Conservation (phyloP, 768 basidiomycete genomes). For the Pisolithus orientalis region DNA sequence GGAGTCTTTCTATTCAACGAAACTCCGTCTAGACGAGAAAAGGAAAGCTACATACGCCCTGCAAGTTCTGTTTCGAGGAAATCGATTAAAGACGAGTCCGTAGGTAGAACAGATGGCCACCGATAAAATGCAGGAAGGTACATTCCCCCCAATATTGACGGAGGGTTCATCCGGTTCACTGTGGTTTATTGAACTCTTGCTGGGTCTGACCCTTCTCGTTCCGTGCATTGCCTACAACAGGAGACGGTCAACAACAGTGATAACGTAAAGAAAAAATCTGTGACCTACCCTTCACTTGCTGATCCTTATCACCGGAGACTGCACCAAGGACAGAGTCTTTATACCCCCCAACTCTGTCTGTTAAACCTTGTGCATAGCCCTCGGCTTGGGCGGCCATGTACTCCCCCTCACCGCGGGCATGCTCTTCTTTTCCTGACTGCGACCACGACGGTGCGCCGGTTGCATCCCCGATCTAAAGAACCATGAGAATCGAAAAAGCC, state of each 20-base stretch:
- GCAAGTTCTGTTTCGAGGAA: too few relatives aligned
- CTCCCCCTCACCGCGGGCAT: slow-evolving; percentile 41
- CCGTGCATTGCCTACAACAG: slow-evolving; percentile 39
- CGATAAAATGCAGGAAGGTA: too few relatives aligned
- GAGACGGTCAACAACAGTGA: not conserved
- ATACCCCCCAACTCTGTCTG: slow-evolving; percentile 42
- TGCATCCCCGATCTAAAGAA: slow-evolving; percentile 33
- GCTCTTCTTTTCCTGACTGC: slow-evolving; percentile 44
- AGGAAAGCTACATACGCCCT: too few relatives aligned
- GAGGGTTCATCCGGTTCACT: not conserved
- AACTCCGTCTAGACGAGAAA: too few relatives aligned
- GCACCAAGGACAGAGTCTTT: slow-evolving; percentile 51
- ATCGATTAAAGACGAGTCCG: too few relatives aligned
- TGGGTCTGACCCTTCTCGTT: slow-evolving; percentile 52
- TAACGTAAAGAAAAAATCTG: accelerated
- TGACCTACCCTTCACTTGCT: slow-evolving; percentile 40
- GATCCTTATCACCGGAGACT: slow-evolving; percentile 48
- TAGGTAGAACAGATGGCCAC: too few relatives aligned
- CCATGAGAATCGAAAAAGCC: not conserved
- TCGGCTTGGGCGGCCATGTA: slow-evolving; percentile 42
- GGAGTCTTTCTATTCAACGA: too few relatives aligned
- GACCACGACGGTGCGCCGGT: slow-evolving; percentile 38
- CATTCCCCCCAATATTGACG: too few relatives aligned
- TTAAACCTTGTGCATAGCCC: slow-evolving; percentile 43
- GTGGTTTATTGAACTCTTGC: slow-evolving; percentile 45